These are phyloP conservation scores for Seminavis robusta DNA, from an alignment of 108 stramenopile species.

Conservation along the genomic window DNA sequence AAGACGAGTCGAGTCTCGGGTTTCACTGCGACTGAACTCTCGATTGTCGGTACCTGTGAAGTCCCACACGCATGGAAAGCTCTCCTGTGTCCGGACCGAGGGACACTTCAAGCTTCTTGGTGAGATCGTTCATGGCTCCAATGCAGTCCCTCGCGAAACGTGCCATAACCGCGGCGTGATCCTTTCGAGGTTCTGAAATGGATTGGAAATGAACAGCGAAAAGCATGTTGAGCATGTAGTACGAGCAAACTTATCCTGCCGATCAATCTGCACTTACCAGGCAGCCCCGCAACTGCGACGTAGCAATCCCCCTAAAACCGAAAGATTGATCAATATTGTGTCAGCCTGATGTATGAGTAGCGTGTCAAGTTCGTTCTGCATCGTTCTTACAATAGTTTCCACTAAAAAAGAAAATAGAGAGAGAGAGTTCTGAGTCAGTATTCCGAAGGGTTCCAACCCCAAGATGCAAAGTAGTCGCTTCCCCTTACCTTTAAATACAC, in stretches of 20 bases:
- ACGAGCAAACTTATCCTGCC: not conserved
- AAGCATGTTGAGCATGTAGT: not conserved
- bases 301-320: slow-evolving; percentile 48
- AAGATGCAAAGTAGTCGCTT: too few relatives aligned
- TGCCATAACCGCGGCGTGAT: slow-evolving; percentile 50
- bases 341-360: not conserved
- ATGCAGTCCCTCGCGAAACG: slow-evolving; percentile 39
- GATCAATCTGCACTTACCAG: not conserved
- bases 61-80: slow-evolving; percentile 34
- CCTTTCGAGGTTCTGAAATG: slow-evolving; percentile 32
- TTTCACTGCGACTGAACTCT: too few relatives aligned
- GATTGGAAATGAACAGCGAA: slow-evolving; percentile 36
- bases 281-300: slow-evolving; percentile 24
- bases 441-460: too few relatives aligned
- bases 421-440: too few relatives aligned
- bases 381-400: slow-evolving; percentile 25
- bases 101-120: slow-evolving; percentile 12
- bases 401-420: too few relatives aligned
- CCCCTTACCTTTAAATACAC: slow-evolving; percentile 61
- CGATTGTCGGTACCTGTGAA: too few relatives aligned
- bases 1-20: too few relatives aligned
- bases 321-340: not conserved
- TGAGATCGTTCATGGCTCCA: slow-evolving; percentile 19
- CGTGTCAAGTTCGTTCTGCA: too few relatives aligned
- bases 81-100: slow-evolving; percentile 34